phyloP scores from a whole-genome alignment of 208 protist species.

The Acanthamoeba healyi region DNA sequence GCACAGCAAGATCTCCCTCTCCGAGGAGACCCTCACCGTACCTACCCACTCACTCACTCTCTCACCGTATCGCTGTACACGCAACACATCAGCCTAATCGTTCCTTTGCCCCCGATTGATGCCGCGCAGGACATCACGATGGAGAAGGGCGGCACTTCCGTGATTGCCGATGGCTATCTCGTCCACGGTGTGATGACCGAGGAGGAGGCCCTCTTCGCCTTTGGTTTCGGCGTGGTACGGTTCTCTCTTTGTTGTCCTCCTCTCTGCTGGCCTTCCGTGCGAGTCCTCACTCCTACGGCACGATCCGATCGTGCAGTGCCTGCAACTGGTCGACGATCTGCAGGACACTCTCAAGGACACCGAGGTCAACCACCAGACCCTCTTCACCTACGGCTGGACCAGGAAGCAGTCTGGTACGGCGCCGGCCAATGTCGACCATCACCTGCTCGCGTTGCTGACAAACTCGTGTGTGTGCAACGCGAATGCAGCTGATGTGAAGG shows the following conservation, averaged over 20 bases:
- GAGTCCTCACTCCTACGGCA: too few relatives aligned
- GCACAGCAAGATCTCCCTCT: conserved; percentile 46
- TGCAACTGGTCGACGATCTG: conserved; percentile 64
- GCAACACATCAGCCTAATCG: background rate
- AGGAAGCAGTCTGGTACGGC: conserved; percentile 38
- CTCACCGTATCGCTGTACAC: background rate
- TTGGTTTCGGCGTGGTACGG: conserved; percentile 42
- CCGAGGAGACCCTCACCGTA: conserved; percentile 63
- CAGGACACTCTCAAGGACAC: conserved; percentile 68
- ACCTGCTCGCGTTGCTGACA: background rate
- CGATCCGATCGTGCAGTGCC: too few relatives aligned
- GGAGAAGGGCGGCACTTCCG: conserved; percentile 67
- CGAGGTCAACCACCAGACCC: conserved; percentile 60
- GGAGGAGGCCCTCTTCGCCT: conserved; percentile 68
- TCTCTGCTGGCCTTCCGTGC: background rate
- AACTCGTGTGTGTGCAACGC: background rate
- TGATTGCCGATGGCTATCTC: conserved; percentile 65
- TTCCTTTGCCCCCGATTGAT: background rate
- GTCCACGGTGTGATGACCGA: conserved; percentile 59
- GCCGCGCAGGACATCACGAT: conserved; percentile 51
- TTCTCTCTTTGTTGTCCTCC: background rate
- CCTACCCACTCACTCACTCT: background rate
- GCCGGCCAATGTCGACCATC: background rate
- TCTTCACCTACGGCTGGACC: conserved; percentile 58
- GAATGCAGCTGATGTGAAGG: conserved; percentile 52